Evolutionary conservation across 2,329 filamentous ascomycete species (phyloP), one percentile per base, ranked within the genome.

Genomic region (Hypoxylon sp.): DNA sequence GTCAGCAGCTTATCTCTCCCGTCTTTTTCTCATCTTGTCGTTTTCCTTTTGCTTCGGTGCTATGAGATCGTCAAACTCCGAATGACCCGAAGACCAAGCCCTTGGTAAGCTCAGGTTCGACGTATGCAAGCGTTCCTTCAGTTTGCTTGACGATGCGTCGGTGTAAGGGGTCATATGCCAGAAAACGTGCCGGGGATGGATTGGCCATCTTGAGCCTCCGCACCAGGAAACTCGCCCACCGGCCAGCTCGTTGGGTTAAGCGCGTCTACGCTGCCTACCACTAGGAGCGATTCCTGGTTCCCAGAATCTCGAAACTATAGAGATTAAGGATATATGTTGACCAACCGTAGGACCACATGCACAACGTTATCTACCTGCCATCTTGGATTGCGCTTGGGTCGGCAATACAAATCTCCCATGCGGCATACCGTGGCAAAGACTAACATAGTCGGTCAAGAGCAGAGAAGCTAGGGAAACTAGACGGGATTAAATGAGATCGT

Each of bases 161-260:
- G 54, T 46, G 65, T 51, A 61, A 68, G 65, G 62, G 58, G 57
- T 65, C 47, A 60, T 53, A 61, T 56, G 48, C 61, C 53, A 57
- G 42, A 59, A 60, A 57, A 65, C 63, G 61, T 68, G 68, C 65
- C 29, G 37, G 22, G 37, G 58, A 61, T 39, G 44, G 68, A 68
- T 70, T 66, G 68, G 68, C 26, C 46, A 46, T 55, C 26, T 54
- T 63, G 37, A 67, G 59, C 51, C 54, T 59, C 59, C 44, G 29
- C 50, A 46, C 46, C 29, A 48, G 19, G 47, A 54, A 31, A 37
- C 11, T 24, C 31, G 47, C 39, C 51, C n/a, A 48, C 37, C 24
- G 22, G 46, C 31, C 56, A 14, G 39, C 24, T 56, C 24, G 48
- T 13, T 55, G 26, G 50, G 26, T 33, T 19, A 39, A 56, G 24